These are phyloP conservation scores for Daldinia concentrica DNA, from an alignment of 495 filamentous ascomycete genomes.

Conservation along the genomic window DNA sequence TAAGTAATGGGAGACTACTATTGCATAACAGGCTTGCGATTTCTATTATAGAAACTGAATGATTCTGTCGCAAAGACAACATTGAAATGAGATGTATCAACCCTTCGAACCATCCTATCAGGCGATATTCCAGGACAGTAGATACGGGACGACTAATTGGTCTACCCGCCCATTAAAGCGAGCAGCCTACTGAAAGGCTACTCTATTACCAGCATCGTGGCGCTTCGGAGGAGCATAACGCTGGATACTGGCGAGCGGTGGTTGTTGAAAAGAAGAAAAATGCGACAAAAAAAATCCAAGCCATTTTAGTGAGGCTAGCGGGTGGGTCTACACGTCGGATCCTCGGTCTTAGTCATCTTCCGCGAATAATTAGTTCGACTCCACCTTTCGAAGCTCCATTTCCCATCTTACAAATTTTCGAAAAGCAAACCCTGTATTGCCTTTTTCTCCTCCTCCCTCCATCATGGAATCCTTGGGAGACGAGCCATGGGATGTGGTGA, in stretches of 20 bases:
- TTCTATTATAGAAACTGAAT: too few species aligned
- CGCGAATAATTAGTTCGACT: constrained; percentile 10
- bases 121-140: constrained; percentile 85
- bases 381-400: constrained; percentile 42
- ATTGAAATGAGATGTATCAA: constrained; percentile 53
- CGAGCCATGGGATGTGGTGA: constrained; percentile 89
- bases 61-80: background rate
- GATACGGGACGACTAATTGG: constrained; percentile 84
- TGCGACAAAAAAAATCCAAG: constrained; percentile 13
- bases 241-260: constrained; percentile 61
- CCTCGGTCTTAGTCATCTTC: constrained; percentile 12
- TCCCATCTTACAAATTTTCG: constrained; percentile 51
- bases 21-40: background rate
- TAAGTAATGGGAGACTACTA: background rate
- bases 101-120: constrained; percentile 84
- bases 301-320: background rate
- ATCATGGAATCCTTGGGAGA: constrained; percentile 82
- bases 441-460: constrained; percentile 44
- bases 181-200: constrained; percentile 77
- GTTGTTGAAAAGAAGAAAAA: constrained; percentile 53
- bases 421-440: constrained; percentile 24
- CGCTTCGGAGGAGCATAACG: constrained; percentile 46
- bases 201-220: constrained; percentile 55
- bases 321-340: constrained; percentile 18
- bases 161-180: constrained; percentile 74